A percentile compares a stretch with the other conserved stretches of the same genome.
These are phyloP conservation scores for Phaeoacremonium minimum DNA, from an alignment of 2,329 filamentous ascomycete genomes.

Conservation along the genomic window DNA sequence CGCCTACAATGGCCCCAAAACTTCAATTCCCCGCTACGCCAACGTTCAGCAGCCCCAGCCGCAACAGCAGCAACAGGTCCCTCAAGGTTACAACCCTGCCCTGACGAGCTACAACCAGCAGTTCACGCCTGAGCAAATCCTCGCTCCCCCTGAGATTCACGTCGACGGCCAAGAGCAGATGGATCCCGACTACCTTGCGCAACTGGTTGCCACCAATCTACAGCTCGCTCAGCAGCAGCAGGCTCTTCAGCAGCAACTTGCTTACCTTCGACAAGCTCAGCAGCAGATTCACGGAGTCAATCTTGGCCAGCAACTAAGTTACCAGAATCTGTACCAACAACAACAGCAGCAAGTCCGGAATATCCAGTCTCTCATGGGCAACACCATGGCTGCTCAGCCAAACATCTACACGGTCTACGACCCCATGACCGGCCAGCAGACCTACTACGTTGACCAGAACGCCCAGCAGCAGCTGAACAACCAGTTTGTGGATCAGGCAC, in stretches of 20 bases:
- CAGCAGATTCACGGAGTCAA: constrained; percentile 79
- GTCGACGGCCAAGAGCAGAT: constrained; percentile 70
- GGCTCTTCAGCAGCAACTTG: constrained; percentile 87
- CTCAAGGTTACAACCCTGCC: constrained; percentile 16
- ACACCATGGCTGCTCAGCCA: constrained; percentile 58
- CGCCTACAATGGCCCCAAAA: constrained; percentile 49
- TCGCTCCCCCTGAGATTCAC: constrained; percentile 78
- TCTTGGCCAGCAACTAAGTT: constrained; percentile 60
- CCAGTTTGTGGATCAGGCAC: constrained; percentile 10
- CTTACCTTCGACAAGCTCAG: constrained; percentile 75
- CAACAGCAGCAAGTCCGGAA: constrained; percentile 60
- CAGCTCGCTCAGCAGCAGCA: constrained; percentile 94
- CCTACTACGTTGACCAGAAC: constrained; percentile 71
- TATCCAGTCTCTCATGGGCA: constrained; percentile 54
- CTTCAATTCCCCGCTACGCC: constrained; percentile 47
- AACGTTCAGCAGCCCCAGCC: constrained; percentile 26
- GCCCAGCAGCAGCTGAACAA: constrained; percentile 32
- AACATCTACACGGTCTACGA: constrained; percentile 83
- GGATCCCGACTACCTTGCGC: constrained; percentile 82
- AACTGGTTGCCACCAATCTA: constrained; percentile 85
- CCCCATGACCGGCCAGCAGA: constrained; percentile 78
- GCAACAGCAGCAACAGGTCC: constrained; percentile 18
- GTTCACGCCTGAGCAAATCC: constrained; percentile 82
- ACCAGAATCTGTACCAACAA: constrained; percentile 52
- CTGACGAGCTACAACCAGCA: constrained; percentile 28